These are phyloP conservation scores for Macaranga tanarius DNA, from an alignment of 441 rosid genomes.

Conservation along the genomic window DNA sequence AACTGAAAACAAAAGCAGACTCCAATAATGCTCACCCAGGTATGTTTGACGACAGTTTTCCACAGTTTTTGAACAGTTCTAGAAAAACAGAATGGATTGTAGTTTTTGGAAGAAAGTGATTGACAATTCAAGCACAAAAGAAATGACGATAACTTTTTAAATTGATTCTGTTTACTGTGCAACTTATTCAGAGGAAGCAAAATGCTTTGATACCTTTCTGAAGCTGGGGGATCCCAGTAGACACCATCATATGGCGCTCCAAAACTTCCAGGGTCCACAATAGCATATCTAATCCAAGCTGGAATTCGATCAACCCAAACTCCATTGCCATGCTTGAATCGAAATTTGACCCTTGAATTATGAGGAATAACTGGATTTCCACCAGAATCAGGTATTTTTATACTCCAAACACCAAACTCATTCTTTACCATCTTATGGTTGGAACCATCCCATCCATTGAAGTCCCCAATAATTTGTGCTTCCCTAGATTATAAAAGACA, in stretches of 20 bases:
- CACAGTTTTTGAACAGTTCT: neutral
- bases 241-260: constrained; percentile 87
- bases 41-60: neutral
- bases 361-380: constrained; percentile 70
- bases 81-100: neutral
- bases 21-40: neutral
- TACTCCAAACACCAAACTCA: constrained; percentile 81
- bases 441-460: constrained; percentile 83
- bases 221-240: constrained; percentile 73
- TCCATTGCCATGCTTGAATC: constrained; percentile 64
- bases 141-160: neutral
- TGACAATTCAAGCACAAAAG: neutral
- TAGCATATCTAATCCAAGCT: constrained; percentile 80
- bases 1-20: neutral
- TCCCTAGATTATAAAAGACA: constrained; percentile 47
- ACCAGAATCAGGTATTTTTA: constrained; percentile 52
- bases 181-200: constrained; percentile 12
- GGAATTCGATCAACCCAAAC: constrained; percentile 75
- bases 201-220: constrained; percentile 51
- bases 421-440: constrained; percentile 73
- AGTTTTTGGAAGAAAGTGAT: neutral
- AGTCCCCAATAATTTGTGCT: constrained; percentile 77
- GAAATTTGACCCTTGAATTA: constrained; percentile 73
- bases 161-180: neutral
- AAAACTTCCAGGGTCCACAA: constrained; percentile 54